These are phyloP conservation scores for Larix sibirica DNA, from an alignment of 83 land plant genomes.

Conservation along the genomic window DNA sequence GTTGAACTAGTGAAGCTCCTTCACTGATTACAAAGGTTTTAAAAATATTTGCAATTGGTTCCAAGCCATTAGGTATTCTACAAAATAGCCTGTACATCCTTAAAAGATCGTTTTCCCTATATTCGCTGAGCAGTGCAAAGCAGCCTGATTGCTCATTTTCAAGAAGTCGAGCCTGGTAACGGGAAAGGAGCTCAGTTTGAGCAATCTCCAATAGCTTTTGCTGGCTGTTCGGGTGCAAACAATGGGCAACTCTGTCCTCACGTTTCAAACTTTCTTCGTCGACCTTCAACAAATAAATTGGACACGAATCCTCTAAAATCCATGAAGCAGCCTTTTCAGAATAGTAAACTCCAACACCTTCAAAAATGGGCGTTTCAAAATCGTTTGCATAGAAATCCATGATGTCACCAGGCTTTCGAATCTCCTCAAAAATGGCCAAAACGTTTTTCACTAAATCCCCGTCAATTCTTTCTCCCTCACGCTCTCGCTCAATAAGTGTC, in stretches of 20 bases:
- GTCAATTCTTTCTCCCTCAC: slow-evolving; percentile 52
- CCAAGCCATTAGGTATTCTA: too few relatives aligned
- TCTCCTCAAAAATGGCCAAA: slow-evolving; percentile 44
- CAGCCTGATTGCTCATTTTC: slow-evolving; percentile 84
- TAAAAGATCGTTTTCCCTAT: too few relatives aligned
- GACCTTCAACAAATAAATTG: slow-evolving; percentile 87
- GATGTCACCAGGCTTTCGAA: slow-evolving; percentile 27
- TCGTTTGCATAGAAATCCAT: slow-evolving; percentile 28
- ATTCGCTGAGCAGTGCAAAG: too few relatives aligned
- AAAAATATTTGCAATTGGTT: slow-evolving; percentile 21
- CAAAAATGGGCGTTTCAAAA: slow-evolving; percentile 47
- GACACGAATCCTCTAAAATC: slow-evolving; percentile 75
- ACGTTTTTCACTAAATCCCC: slow-evolving; percentile 46
- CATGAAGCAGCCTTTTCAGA: slow-evolving; percentile 71
- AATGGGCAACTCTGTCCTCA: slow-evolving; percentile 73
- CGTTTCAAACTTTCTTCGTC: slow-evolving; percentile 65
- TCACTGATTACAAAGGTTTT: slow-evolving; percentile 42
- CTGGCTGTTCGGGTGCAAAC: slow-evolving; percentile 74
- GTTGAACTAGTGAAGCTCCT: slow-evolving; percentile 47
- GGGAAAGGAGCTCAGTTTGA: slow-evolving; percentile 72
- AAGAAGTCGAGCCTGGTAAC: slow-evolving; percentile 63
- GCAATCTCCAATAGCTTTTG: slow-evolving; percentile 82
- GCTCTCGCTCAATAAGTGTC: slow-evolving; percentile 30
- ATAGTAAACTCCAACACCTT: slow-evolving; percentile 76
- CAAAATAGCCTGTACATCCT: too few relatives aligned